phyloP scores from a whole-genome alignment of 306 rosid species.

The Vigna nakashimae region DNA sequence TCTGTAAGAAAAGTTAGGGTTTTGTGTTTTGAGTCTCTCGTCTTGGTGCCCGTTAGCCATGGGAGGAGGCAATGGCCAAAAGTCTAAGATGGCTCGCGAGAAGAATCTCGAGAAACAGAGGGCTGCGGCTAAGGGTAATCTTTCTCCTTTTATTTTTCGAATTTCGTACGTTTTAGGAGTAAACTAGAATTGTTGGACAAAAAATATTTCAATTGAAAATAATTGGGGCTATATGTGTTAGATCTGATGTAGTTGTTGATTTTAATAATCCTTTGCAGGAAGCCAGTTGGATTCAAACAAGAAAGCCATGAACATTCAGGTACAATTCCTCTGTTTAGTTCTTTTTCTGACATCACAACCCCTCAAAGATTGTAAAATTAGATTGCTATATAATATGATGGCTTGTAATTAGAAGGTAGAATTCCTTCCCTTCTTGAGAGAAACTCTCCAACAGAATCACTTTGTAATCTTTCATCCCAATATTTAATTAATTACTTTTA shows the following conservation, averaged over 20 bases:
- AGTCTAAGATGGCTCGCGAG: constrained; percentile 90
- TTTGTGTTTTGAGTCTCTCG: constrained; percentile 48
- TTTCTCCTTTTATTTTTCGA: neutral
- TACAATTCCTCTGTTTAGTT: constrained; percentile 18
- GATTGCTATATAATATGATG: neutral
- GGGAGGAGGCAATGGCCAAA: constrained; percentile 97
- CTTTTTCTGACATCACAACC: neutral
- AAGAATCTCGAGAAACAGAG: constrained; percentile 77
- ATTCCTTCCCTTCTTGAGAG: neutral
- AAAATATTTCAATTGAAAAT: neutral
- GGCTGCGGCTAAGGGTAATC: constrained; percentile 59
- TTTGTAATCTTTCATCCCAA: neutral
- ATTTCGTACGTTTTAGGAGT: neutral
- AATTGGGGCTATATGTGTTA: constrained; percentile 9
- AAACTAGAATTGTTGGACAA: neutral
- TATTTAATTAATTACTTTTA: neutral
- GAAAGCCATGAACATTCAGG: constrained; percentile 90
- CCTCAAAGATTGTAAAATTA: neutral
- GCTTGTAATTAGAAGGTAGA: neutral
- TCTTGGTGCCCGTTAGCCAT: constrained; percentile 40
- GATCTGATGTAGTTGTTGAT: constrained; percentile 40
- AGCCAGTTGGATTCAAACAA: constrained; percentile 92
- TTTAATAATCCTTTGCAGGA: constrained; percentile 52
- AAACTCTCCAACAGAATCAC: neutral
- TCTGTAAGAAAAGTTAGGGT: constrained; percentile 54